phyloP scores from a whole-genome alignment of 352 stramenopile genomes.

The Pythium pectinolyticum region DNA sequence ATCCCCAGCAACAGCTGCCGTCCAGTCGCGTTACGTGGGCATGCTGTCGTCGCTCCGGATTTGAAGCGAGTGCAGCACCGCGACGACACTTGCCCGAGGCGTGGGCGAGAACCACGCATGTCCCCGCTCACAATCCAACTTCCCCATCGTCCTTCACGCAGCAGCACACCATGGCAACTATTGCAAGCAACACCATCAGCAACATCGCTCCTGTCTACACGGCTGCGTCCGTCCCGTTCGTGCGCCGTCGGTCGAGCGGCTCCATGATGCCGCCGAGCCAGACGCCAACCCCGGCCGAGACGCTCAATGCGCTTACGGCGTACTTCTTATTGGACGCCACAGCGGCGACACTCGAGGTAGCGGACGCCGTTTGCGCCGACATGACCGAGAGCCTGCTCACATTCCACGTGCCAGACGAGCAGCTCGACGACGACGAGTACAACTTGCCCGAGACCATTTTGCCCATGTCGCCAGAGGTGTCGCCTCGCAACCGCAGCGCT shows the following conservation, averaged over 20 bases:
- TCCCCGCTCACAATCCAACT: constrained; percentile 1
- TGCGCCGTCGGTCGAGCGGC: constrained; percentile 18
- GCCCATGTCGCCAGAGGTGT: constrained; percentile 25
- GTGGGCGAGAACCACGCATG: too few relatives aligned
- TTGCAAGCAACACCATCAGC: neutral
- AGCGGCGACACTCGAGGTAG: neutral
- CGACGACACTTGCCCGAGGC: too few relatives aligned
- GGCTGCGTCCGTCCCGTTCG: constrained; percentile 16
- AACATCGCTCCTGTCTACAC: neutral
- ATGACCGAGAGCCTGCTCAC: constrained; percentile 27
- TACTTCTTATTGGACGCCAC: constrained; percentile 25
- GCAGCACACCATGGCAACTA: constrained; percentile 10
- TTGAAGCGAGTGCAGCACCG: constrained; percentile 16
- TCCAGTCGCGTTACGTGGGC: neutral
- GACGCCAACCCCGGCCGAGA: neutral
- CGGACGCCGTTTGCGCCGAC: constrained; percentile 6
- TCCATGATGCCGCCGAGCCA: neutral
- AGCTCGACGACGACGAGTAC: constrained; percentile 23
- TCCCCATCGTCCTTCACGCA: neutral
- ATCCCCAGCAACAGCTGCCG: neutral
- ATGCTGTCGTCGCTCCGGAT: constrained; percentile 4
- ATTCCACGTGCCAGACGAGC: constrained; percentile 20
- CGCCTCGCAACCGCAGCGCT: constrained; percentile 17
- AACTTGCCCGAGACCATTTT: constrained; percentile 27
- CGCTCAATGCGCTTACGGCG: constrained; percentile 16